phyloP scores from a whole-genome alignment of 2,329 filamentous ascomycete genomes.

The Penicillium griseofulvum region DNA sequence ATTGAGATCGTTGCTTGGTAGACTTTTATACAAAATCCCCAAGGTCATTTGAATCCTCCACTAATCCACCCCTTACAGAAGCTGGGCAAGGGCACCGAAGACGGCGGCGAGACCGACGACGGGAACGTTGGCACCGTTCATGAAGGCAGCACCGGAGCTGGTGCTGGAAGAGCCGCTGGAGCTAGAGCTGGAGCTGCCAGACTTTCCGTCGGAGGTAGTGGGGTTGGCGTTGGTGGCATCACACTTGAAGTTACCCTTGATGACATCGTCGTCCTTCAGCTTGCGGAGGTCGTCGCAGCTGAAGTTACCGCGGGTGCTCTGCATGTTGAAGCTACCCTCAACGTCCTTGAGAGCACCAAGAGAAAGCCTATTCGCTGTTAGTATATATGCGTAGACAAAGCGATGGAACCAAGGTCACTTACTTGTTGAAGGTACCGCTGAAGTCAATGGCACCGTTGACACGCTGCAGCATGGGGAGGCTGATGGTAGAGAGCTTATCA shows the following conservation, averaged over 20 bases:
- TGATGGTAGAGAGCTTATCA: slow-evolving; percentile 65
- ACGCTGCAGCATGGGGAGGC: slow-evolving; percentile 65
- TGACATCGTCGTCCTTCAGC: slow-evolving; percentile 40
- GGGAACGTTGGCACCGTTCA: slow-evolving; percentile 36
- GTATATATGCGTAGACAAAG: slow-evolving; percentile 29
- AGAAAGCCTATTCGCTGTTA: slow-evolving; percentile 56
- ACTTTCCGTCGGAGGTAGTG: slow-evolving; percentile 33
- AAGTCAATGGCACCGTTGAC: slow-evolving; percentile 81
- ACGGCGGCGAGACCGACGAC: slow-evolving; percentile 44
- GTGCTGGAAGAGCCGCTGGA: slow-evolving; percentile 28
- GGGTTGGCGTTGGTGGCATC: slow-evolving; percentile 37
- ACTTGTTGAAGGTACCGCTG: slow-evolving; percentile 80
- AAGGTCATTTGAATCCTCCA: slow-evolving; percentile 18
- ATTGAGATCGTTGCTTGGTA: slow-evolving; percentile 35
- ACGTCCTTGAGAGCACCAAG: slow-evolving; percentile 68
- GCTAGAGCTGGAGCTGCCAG: slow-evolving; percentile 31
- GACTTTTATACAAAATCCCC: slow-evolving; percentile 38
- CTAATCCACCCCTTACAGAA: slow-evolving; percentile 45
- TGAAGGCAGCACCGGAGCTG: slow-evolving; percentile 40
- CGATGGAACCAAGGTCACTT: slow-evolving; percentile 44
- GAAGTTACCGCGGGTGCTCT: slow-evolving; percentile 62
- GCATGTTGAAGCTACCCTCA: slow-evolving; percentile 68
- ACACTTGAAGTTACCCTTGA: slow-evolving; percentile 51
- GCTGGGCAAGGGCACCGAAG: slow-evolving; percentile 46
- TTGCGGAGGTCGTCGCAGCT: slow-evolving; percentile 56